Evolutionary conservation across 192 early-diverging fungal species (phyloP), one percentile per base, ranked within the genome.

Genomic region (Backusella circina): DNA sequence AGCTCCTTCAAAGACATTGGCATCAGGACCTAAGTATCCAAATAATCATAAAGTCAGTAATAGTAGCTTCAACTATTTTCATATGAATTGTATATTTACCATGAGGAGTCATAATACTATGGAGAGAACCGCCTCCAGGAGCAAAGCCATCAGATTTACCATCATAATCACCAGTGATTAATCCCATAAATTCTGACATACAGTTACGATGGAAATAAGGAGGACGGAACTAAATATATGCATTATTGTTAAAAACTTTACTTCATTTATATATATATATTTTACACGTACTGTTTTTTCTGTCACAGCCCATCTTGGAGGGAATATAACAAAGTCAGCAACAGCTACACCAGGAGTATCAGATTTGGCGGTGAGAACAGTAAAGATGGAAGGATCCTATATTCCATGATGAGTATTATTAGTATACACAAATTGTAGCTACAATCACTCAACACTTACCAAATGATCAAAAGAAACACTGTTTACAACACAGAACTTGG

Each of bases 151-250:
- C 93, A 50, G 90, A 88, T 77, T 99, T 99, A 73, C 93, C 97
- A 83, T 99, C 97, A 78, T 99, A 99, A 12, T 86, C 86, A 65
- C 97, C 97, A 26, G 82, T 81, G 75, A 99, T 97, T 65, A 99
- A 84, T 18, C 97, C 97, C 96, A 99, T 97, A 85, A 97, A 99
- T 85, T 99, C 97, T 71, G 94, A 91, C 95, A 97, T 97, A 83
- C 90, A 95, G 87, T 99, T 99, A 65, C 97, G 94, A 84, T 99
- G 97, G 85, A 94, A 98, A 81, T 94, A 99, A 41, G 97, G 97
- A 61, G 96, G 97, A 23, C 97, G 89, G 86, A 94, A 93, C 85
- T 87, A 70, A 32, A 33, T 26, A 69, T 65, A 61, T 4, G 6
- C 30, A 50, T 61, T 3, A 72, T 3, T 28, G 5, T 71, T 26